Evolutionary conservation across 169 alveolate species (phyloP).

Genomic region (Theileria luwenshuni): DNA sequence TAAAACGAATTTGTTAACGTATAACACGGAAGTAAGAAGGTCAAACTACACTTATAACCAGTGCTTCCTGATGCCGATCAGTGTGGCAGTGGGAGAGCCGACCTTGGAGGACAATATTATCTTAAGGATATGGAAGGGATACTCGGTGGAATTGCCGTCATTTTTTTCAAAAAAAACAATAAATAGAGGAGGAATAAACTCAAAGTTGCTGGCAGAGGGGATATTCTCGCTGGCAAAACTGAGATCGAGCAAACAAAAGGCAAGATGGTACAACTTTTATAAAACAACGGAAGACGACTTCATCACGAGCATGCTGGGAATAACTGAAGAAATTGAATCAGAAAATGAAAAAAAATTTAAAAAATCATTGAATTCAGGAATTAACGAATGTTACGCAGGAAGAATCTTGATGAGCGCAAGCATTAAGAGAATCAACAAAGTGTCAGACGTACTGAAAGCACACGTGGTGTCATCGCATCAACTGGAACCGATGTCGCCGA

Average conservation of each 20-base stretch:
- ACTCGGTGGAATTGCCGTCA: conserved; percentile 38
- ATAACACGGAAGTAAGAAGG: conserved; percentile 69
- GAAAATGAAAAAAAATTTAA: not conserved
- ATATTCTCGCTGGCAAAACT: conserved; percentile 76
- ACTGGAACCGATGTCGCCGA: conserved; percentile 80
- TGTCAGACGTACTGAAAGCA: conserved; percentile 84
- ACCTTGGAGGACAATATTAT: conserved; percentile 86
- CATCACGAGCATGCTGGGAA: not conserved
- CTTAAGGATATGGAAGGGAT: conserved; percentile 84
- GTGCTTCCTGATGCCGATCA: conserved; percentile 87
- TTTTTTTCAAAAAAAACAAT: not conserved
- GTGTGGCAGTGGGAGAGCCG: conserved; percentile 78
- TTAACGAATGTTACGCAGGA: conserved; percentile 80
- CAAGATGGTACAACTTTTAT: conserved; percentile 89
- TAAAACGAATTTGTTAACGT: not conserved
- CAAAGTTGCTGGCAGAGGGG: conserved; percentile 74
- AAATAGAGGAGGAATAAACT: not conserved
- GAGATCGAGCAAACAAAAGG: conserved; percentile 70
- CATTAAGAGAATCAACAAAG: conserved; percentile 81
- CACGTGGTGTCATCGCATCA: conserved; percentile 83
- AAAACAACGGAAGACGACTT: conserved; percentile 69
- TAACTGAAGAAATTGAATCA: not conserved
- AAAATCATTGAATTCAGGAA: not conserved
- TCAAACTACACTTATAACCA: conserved; percentile 87
- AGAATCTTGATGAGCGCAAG: conserved; percentile 85